phyloP scores from a whole-genome alignment of 2,329 filamentous ascomycete species.

The Geoglossum cookeanum region DNA sequence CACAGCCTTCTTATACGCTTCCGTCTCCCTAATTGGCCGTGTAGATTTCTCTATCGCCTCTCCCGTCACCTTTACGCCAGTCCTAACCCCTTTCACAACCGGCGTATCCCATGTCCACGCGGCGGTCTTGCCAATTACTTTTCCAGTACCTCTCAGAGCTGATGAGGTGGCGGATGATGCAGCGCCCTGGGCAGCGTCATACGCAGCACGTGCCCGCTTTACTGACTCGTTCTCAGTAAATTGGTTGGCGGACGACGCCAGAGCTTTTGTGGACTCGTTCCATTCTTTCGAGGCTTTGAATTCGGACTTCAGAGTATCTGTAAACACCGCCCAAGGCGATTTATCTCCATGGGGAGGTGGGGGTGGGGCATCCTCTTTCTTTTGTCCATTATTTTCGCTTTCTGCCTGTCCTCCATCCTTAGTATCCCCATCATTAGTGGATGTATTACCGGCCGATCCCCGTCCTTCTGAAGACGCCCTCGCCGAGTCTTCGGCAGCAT shows the following conservation, averaged over 20 bases:
- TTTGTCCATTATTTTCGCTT: slow-evolving; percentile 34
- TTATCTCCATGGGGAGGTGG: slow-evolving; percentile 97
- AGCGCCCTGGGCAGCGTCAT: slow-evolving; percentile 68
- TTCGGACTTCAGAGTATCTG: slow-evolving; percentile 83
- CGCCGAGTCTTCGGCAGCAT: slow-evolving; percentile 11
- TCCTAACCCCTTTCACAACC: slow-evolving; percentile 77
- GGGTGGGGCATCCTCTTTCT: slow-evolving; percentile 51
- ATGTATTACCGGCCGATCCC: slow-evolving; percentile 9
- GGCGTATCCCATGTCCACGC: slow-evolving; percentile 95
- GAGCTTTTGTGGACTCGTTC: slow-evolving; percentile 95
- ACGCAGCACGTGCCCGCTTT: slow-evolving; percentile 66
- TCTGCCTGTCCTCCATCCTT: slow-evolving; percentile 14
- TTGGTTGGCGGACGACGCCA: slow-evolving; percentile 73
- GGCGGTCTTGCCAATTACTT: slow-evolving; percentile 74
- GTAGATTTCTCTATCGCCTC: slow-evolving; percentile 87
- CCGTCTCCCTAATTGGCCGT: slow-evolving; percentile 78
- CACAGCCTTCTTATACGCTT: slow-evolving; percentile 58
- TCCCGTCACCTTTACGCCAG: slow-evolving; percentile 69
- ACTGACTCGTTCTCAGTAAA: slow-evolving; percentile 88
- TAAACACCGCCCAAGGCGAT: slow-evolving; percentile 96
- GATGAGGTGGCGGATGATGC: slow-evolving; percentile 61
- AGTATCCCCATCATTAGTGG: slow-evolving; percentile 12
- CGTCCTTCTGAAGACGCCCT: slow-evolving; percentile 16
- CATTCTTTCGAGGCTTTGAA: slow-evolving; percentile 97
- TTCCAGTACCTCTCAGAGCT: slow-evolving; percentile 69